Evolutionary conservation across 208 protist genomes (phyloP).

Genomic region (Trypanosoma melophagium): DNA sequence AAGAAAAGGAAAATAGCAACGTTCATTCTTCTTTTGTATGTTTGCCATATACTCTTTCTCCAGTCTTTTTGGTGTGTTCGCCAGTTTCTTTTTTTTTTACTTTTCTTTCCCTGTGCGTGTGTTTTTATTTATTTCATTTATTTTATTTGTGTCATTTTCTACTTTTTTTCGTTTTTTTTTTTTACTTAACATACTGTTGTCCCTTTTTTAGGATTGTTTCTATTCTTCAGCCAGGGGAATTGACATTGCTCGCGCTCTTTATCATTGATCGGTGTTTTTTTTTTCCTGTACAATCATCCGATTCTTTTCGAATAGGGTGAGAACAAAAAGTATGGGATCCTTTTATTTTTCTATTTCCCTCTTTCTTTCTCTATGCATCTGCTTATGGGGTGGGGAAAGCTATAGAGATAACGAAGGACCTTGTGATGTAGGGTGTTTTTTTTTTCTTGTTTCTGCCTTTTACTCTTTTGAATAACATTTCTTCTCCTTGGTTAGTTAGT

Average conservation of each 20-base stretch:
- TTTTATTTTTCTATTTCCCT: conserved; percentile 11
- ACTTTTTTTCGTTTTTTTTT: not conserved
- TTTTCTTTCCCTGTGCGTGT: not conserved
- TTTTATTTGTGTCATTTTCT: not conserved
- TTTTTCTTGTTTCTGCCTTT: conserved; percentile 24
- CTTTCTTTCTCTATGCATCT: not conserved
- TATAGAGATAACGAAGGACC: not conserved
- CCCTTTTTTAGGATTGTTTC: conserved; percentile 12
- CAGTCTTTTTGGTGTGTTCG: not conserved
- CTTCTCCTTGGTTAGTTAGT: too few species aligned
- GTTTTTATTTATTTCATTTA: not conserved
- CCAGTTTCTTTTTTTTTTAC: not conserved
- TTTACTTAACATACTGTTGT: not conserved
- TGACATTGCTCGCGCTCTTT: not conserved
- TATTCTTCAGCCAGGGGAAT: not conserved
- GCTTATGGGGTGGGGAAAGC: too few species aligned
- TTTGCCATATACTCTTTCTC: conserved; percentile 16
- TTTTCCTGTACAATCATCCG: not conserved
- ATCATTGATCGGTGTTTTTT: not conserved
- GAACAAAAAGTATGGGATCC: conserved; percentile 15
- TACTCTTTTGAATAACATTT: conserved; percentile 13
- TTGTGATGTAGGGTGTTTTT: not conserved
- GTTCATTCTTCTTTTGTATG: too few species aligned
- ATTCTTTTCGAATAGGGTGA: conserved; percentile 1
- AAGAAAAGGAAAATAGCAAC: too few species aligned